Conservation (phyloP, 2,329 filamentous ascomycete species). For the Alternaria sp. region DNA sequence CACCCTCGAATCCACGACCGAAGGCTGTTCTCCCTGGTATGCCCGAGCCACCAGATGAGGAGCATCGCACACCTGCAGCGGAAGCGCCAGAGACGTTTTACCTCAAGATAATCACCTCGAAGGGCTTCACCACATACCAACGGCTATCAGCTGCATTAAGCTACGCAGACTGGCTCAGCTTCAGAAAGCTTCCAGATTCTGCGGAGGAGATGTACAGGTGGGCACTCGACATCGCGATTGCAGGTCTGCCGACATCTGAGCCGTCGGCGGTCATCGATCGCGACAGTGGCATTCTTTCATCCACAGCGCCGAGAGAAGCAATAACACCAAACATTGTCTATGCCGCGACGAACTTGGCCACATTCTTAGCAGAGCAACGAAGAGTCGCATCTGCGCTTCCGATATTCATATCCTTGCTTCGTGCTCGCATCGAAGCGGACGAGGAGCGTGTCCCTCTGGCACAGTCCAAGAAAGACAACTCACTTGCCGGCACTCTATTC, state of each 20-base stretch:
- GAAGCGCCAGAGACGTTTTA: conserved; percentile 78
- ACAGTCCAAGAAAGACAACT: conserved; percentile 33
- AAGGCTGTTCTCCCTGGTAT: conserved; percentile 74
- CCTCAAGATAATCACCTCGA: conserved; percentile 80
- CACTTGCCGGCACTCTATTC: conserved; percentile 38
- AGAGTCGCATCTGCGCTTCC: conserved; percentile 77
- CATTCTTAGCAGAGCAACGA: conserved; percentile 76
- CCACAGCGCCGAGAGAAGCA: conserved; percentile 57
- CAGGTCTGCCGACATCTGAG: conserved; percentile 59
- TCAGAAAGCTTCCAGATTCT: conserved; percentile 71
- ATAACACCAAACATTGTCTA: conserved; percentile 79
- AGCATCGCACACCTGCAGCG: conserved; percentile 77
- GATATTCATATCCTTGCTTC: conserved; percentile 84
- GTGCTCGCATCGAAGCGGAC: conserved; percentile 72
- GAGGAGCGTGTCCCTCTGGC: conserved; percentile 44
- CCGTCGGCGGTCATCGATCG: conserved; percentile 64
- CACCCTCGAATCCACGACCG: conserved; percentile 84
- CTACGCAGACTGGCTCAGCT: conserved; percentile 87
- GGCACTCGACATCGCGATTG: conserved; percentile 77
- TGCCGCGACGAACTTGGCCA: conserved; percentile 79
- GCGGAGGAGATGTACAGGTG: conserved; percentile 78
- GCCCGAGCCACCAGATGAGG: conserved; percentile 73
- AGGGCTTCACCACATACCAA: conserved; percentile 81
- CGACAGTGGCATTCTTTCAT: conserved; percentile 68
- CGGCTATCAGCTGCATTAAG: conserved; percentile 82